Base-by-base conservation (phyloP, 805 yeast species). In the Kregervanrija delftensis region DNA sequence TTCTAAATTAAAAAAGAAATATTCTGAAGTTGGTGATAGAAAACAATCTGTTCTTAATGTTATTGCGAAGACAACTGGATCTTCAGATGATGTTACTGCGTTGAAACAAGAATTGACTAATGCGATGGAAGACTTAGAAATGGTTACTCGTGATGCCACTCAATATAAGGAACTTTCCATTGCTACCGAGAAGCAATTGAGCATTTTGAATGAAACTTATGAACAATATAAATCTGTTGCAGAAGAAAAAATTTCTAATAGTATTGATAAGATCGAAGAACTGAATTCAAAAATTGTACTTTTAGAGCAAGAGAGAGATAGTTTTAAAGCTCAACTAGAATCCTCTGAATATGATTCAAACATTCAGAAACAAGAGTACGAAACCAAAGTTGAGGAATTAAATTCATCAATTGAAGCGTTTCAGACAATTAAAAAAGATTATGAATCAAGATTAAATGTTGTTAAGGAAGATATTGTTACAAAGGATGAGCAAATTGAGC, bases 131-230 rank as follows among this genome's bases (percentile, higher is more conserved):
- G 86, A 82, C 44, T 69, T 83, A 44, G 74, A 71, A 16, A 65
- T 74, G 12, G 77, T 86, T 1, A 75, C 76, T 50, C 67, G 73
- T n/a, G 79, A 74, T 53, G 72, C 76, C 9, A 70, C 70, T n/a
- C 81, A 83, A 51, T 76, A 81, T 57, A 76, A 80, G 45, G 67
- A 66, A n/a, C 71, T 86, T 35, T 80, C 89, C 0, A 63, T 64
- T 42, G 77, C 84, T 11, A 77, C 87, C 3, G 95, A 86, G 56
- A 76, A 74, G 42, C 79, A 89, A 5, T 67, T 86, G 34, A 62
- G 66, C 34, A 68, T 72, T 39, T 66, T 86, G 47, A 79, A 76
- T 30, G 65, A 66, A 15, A 67, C 81, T 1, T 83, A 74, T 57
- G 86, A 73, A 40, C 62, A 61, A 39, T 72, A 61, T 49, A 73